Base-by-base conservation (phyloP, 106 monocot genomes). In the Allium fistulosum region DNA sequence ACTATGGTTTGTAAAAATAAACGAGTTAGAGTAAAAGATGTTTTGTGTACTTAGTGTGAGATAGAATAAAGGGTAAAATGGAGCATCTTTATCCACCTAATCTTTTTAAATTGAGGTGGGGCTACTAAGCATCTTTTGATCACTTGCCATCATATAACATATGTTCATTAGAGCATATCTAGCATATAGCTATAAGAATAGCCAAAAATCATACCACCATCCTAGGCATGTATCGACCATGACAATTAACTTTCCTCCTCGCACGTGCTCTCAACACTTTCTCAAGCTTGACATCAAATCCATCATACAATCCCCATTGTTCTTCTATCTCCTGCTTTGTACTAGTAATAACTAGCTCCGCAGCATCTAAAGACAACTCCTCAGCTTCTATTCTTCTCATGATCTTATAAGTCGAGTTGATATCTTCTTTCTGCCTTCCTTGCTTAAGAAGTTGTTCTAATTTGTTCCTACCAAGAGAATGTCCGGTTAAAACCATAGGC, bases 291-390 rank as follows among this genome's bases (percentile, higher is more conserved):
- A 94, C 94, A 80, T 94, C 94, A 77, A 90, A 90, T 2, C 90
- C 94, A 77, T 94, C 93, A 76, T 94, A 94, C 64, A 94, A 62
- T n/a, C 94, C 93, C 94, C 94, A 94, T 53, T 94, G 94, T 26
- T 94, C 94, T 5, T 85, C 94, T 52, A 94, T 94, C 79, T 94
- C 94, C 72, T 90, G 90, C 75, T 75, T 87, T 53, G 94, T 94
- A 76, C 90, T 94, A 6, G 94, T 91, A 47, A 90, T 91, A 4
- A 90, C 94, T 46, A 94, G 79, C 58, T 94, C 90, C 1, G 90
- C 80, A 37, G 87, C 87, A 83, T 94, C 94, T 22, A 94, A 62
- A 5, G 87, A 87, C 48, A 94, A 59, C 62, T 89, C 93, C 70
- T 93, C 93, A 6, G 80, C 93, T 72, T 93, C 93, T 27, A 93